Percentiles rank a stretch among this genome's conserved stretches.
Evolutionary conservation across 2,329 filamentous ascomycete genomes (phyloP).

Genomic region (Coniosporium uncinatum): DNA sequence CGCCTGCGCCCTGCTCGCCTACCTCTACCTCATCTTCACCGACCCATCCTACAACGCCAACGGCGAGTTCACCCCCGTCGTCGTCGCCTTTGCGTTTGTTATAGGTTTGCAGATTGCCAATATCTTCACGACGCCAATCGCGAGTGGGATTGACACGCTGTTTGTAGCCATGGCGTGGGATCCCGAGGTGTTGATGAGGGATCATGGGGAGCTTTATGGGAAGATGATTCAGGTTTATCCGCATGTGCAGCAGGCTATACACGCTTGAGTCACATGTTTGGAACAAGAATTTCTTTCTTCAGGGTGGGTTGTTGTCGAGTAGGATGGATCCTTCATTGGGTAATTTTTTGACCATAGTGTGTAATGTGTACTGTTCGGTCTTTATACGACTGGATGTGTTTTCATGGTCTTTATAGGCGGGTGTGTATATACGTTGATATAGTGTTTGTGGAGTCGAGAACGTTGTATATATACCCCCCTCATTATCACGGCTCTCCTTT

Average conservation of each 20-base stretch:
- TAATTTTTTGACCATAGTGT: no score
- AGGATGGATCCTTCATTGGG: no score
- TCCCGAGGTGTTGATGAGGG: conserved; percentile 67
- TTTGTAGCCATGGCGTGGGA: conserved; percentile 75
- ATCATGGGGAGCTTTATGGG: conserved; percentile 78
- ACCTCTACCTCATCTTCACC: conserved; percentile 82
- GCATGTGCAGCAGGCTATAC: conserved; percentile 73
- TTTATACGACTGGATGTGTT: no score
- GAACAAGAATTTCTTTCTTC: no score
- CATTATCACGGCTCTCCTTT: no score
- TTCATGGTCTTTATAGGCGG: no score
- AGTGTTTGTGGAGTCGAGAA: no score
- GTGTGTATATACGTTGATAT: no score
- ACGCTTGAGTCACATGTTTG: conserved; percentile 31
- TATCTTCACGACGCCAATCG: conserved; percentile 83
- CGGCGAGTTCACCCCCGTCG: conserved; percentile 65
- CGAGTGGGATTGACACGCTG: conserved; percentile 86
- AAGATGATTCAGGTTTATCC: conserved; percentile 80
- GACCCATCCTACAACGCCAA: conserved; percentile 69
- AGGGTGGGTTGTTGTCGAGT: no score
- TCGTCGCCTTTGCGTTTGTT: conserved; percentile 82
- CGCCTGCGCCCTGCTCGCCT: conserved; percentile 73
- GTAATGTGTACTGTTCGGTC: no score
- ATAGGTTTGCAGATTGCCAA: conserved; percentile 89
- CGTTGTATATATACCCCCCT: no score